Conservation (phyloP, 164 flowering plant species). For the Umbilicus rupestris region DNA sequence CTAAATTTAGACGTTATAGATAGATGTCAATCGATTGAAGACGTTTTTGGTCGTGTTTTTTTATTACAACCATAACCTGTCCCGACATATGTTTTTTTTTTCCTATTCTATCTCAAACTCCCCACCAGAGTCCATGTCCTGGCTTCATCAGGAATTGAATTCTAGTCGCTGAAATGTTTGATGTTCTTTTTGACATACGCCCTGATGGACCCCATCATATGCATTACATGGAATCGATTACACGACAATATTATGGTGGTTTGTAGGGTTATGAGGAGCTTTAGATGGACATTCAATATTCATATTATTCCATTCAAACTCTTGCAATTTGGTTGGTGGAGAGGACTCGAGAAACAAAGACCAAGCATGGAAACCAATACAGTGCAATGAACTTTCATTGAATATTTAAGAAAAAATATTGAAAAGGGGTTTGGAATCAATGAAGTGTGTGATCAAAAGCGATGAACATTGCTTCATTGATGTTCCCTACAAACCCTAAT, state of each 20-base stretch:
- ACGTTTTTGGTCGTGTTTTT: not conserved
- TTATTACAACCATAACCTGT: not conserved
- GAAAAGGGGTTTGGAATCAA: not conserved
- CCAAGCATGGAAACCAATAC: not conserved
- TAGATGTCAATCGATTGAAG: not conserved
- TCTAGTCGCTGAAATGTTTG: too few relatives aligned
- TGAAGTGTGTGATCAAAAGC: not conserved
- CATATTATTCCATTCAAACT: conserved; percentile 4
- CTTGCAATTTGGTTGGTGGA: not conserved
- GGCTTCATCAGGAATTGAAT: too few relatives aligned
- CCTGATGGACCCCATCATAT: too few relatives aligned
- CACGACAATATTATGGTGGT: too few relatives aligned
- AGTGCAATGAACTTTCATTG: not conserved
- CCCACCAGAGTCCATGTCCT: too few relatives aligned
- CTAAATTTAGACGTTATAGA: not conserved
- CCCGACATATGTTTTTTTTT: not conserved
- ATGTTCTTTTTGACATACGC: too few relatives aligned
- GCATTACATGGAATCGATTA: too few relatives aligned
- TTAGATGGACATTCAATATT: not conserved
- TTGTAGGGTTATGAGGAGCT: too few relatives aligned
- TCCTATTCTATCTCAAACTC: not conserved
- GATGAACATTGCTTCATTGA: not conserved
- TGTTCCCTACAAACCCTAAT: not conserved
- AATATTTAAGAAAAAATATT: not conserved
- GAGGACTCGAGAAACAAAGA: not conserved